phyloP scores from a whole-genome alignment of 257 asterid species.

The Rhazya stricta region DNA sequence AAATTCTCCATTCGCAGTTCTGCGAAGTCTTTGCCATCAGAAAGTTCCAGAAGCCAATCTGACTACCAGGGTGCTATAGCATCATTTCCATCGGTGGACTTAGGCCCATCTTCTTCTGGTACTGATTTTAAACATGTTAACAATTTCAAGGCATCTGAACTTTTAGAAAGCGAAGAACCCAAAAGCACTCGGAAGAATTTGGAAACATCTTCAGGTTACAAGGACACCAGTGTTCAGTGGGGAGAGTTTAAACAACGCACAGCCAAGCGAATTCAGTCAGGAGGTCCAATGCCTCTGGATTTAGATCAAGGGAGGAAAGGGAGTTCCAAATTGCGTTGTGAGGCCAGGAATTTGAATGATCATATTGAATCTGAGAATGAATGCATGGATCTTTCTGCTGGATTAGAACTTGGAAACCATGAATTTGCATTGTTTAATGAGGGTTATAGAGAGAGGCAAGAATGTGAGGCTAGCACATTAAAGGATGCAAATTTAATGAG shows the following conservation, averaged over 20 bases:
- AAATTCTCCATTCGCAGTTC: constrained; percentile 53
- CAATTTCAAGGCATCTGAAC: constrained; percentile 21
- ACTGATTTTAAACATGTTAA: constrained; percentile 34
- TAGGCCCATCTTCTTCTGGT: constrained; percentile 39
- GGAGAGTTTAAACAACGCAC: constrained; percentile 47
- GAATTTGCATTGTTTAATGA: not conserved
- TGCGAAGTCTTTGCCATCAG: constrained; percentile 32
- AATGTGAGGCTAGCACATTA: constrained; percentile 13
- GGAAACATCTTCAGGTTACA: constrained; percentile 19
- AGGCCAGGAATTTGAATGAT: constrained; percentile 1
- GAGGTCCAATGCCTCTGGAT: constrained; percentile 27
- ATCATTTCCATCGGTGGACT: constrained; percentile 37
- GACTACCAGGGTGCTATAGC: constrained; percentile 39
- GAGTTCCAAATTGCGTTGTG: constrained; percentile 13
- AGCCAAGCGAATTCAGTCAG: constrained; percentile 28
- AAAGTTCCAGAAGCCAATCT: constrained; percentile 28
- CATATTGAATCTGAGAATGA: constrained; percentile 11
- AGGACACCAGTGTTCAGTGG: constrained; percentile 25
- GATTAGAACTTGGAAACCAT: constrained; percentile 13
- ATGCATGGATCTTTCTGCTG: constrained; percentile 15
- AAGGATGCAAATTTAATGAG: constrained; percentile 20
- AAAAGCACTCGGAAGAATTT: constrained; percentile 25
- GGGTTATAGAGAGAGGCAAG: constrained; percentile 17
- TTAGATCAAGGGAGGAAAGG: constrained; percentile 5
- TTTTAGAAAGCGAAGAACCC: constrained; percentile 30